Evolutionary conservation across 2,329 filamentous ascomycete genomes (phyloP), one percentile per base, ranked within the genome.

Genomic region (Fonsecaea erecta): DNA sequence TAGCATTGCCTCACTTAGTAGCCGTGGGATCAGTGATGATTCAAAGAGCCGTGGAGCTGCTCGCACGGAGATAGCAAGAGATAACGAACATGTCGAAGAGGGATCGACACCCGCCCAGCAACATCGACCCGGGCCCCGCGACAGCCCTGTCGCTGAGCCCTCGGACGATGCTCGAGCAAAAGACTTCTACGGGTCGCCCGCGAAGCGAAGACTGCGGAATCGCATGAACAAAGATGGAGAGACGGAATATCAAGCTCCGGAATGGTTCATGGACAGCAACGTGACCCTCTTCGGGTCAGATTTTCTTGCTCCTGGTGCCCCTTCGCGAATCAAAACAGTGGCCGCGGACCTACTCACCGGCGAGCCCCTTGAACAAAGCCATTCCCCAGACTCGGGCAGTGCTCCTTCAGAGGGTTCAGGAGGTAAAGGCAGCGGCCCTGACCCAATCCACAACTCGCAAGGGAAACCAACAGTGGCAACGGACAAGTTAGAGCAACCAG

Each of bases 221-320:
- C 64, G 66, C 32, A 58, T 64, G 35, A 54, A 52, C 28, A 66
- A 65, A 55, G 55, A 62, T 14, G 16, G 37, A 1, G 64, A 64
- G 30, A n/a, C 62, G 16, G 60, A 64, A 12, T 28, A 56, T n/a
- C 57, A 59, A 26, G 52, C 63, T n/a, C 67, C 70, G 16, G 58
- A 67, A 35, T 71, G 70, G 70, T 70, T 68, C 28, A 30, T 60
- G 16, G 63, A 65, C 24, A 61, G 62, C 55, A 71, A 71, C 54
- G 58, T 72, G 21, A 16, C 40, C 21, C 37, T 65, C 8, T 67
- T 56, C 30, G 62, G 64, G 5, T 60, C 63, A 51, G 60, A 56
- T 2, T 51, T 26, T 1, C 58, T 68, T 24, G 56, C 56, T 46
- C 37, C 43, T 3, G 48, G 53, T 3, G n/a, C 62, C 9, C 34